Evolutionary conservation across 1,284 basidiomycete genomes (phyloP).

Genomic region (Xerocomus minutiporus): DNA sequence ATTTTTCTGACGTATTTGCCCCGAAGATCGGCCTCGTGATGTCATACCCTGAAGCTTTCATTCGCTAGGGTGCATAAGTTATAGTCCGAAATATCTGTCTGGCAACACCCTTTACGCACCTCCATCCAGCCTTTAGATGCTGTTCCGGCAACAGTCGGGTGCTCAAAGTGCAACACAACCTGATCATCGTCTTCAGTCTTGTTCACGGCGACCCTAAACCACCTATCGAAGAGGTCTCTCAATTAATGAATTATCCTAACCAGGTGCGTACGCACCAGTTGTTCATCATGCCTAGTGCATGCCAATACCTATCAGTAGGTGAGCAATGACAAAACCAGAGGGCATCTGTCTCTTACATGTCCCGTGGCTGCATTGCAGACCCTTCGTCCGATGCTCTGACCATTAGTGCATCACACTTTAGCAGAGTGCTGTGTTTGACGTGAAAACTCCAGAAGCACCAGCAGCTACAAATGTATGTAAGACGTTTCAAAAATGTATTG

Average conservation of each 20-base stretch:
- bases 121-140: slow-evolving; percentile 63
- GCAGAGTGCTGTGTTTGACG: slow-evolving; percentile 37
- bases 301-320: slow-evolving; percentile 38
- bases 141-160: slow-evolving; percentile 54
- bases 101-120: slow-evolving; percentile 15
- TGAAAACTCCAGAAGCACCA: slow-evolving; percentile 64
- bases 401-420: slow-evolving; percentile 38
- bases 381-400: slow-evolving; percentile 61
- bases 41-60: slow-evolving; percentile 48
- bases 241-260: background rate
- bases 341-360: slow-evolving; percentile 35
- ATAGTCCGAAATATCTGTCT: background rate
- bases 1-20: slow-evolving; percentile 1
- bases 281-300: slow-evolving; percentile 59
- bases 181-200: slow-evolving; percentile 30
- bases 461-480: slow-evolving; percentile 34
- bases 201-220: slow-evolving; percentile 58
- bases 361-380: slow-evolving; percentile 44
- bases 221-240: slow-evolving; percentile 32
- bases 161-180: slow-evolving; percentile 48
- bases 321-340: background rate
- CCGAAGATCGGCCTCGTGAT: slow-evolving; percentile 43
- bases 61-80: slow-evolving; percentile 32
- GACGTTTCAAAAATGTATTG: background rate
- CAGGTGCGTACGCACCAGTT: slow-evolving; percentile 34